Percentiles rank a stretch among this genome's conserved stretches.
Evolutionary conservation across 306 rosid species (phyloP).

Genomic region (Alnus glutinosa): DNA sequence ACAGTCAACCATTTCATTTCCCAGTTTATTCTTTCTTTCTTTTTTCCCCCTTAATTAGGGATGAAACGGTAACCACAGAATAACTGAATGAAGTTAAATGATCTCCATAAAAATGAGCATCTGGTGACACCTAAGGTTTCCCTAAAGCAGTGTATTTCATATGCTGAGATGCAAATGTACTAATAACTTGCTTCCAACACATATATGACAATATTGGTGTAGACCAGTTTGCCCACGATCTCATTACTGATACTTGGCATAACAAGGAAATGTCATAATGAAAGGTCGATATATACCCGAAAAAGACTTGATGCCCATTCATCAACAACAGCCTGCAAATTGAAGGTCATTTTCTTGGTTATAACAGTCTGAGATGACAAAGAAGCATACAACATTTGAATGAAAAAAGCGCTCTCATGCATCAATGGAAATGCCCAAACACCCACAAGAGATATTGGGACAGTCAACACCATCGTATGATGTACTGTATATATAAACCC

Average conservation of each 20-base stretch:
- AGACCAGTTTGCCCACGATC: not conserved
- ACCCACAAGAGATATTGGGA: not conserved
- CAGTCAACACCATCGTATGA: not conserved
- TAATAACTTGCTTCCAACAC: not conserved
- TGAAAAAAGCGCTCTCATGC: not conserved
- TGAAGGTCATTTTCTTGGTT: slow-evolving; percentile 22
- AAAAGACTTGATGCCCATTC: slow-evolving; percentile 99
- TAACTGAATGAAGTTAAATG: not conserved
- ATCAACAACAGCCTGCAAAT: slow-evolving; percentile 88
- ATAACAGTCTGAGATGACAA: not conserved
- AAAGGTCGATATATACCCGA: slow-evolving; percentile 58
- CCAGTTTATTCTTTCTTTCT: not conserved
- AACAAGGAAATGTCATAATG: slow-evolving; percentile 13
- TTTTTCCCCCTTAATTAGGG: not conserved
- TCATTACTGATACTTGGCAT: slow-evolving; percentile 10
- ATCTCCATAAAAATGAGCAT: not conserved
- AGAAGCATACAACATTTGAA: not conserved
- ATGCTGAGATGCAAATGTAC: not conserved
- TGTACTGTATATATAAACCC: slow-evolving; percentile 3
- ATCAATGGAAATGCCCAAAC: not conserved
- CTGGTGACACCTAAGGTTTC: not conserved
- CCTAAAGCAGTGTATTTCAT: not conserved
- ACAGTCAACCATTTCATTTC: slow-evolving; percentile 2
- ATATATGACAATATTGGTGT: not conserved
- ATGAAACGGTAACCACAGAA: not conserved